Conservation (phyloP, 176 grass and related monocot genomes). For the Bromus sterilis region DNA sequence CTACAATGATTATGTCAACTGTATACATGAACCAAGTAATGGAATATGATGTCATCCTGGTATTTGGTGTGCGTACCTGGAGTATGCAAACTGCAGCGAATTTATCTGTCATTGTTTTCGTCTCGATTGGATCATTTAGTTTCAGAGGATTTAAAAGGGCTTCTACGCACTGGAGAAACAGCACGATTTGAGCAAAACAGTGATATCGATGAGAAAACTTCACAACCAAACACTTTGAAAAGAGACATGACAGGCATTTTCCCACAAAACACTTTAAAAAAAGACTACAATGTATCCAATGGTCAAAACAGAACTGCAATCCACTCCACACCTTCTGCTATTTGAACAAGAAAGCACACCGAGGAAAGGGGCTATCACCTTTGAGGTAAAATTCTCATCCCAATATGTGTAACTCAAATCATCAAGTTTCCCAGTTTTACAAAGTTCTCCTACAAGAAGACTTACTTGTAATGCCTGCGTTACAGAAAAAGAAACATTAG, state of each 20-base stretch:
- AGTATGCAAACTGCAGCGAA: slow-evolving; percentile 93
- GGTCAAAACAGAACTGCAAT: not conserved
- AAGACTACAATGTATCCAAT: not conserved
- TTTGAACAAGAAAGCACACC: not conserved
- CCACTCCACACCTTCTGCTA: not conserved
- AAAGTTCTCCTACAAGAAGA: slow-evolving; percentile 73
- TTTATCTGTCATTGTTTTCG: slow-evolving; percentile 82
- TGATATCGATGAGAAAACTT: slow-evolving; percentile 4
- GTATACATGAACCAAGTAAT: not conserved
- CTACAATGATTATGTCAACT: not conserved
- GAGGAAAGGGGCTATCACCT: slow-evolving; percentile 31
- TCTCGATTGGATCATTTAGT: slow-evolving; percentile 39
- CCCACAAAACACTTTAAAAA: not conserved
- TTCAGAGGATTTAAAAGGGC: slow-evolving; percentile 72
- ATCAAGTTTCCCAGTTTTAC: slow-evolving; percentile 62
- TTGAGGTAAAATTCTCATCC: slow-evolving; percentile 94
- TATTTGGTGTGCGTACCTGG: slow-evolving; percentile 36
- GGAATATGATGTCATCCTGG: not conserved
- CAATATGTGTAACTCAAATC: slow-evolving; percentile 70
- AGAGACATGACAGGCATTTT: not conserved
- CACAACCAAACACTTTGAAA: slow-evolving; percentile 2
- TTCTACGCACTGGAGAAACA: slow-evolving; percentile 60
- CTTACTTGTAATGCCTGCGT: slow-evolving; percentile 70
- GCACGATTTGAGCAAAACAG: not conserved
- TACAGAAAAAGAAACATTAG: slow-evolving; percentile 38